Evolutionary conservation across 1,139 yeast species (phyloP), one percentile per base, ranked within the genome.

Genomic region (Candida buenavistaensis): DNA sequence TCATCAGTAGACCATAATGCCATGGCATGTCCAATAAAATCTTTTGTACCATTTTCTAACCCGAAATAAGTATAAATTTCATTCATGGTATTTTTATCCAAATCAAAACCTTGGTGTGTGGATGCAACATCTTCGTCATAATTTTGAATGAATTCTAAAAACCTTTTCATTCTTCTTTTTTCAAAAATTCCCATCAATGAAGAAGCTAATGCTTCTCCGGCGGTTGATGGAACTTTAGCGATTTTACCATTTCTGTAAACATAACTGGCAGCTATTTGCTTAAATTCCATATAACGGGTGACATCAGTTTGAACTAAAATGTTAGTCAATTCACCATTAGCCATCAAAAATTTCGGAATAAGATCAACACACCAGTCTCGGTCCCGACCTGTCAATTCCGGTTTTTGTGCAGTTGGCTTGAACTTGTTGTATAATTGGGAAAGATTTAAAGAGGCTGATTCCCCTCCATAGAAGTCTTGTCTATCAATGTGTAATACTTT

Each of bases 11-110:
- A 77, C 85, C 96, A 90, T 43, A 92, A 75, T 6, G 97, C 99
- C 98, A 92, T 94, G 12, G 98, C 94, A 61, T 92, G 98, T 28
- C 98, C 99, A 49, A 94, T 86, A 54, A 92, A 92, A 61, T 94
- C 97, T 55, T 88, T 84, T 21, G 98, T 90, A 30, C 97, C 96
- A 40, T 78, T 78, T 52, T 94, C 97, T 43, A 92, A 77, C 7
- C 97, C 96, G 56, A 83, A 94, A 59, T 92, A 83, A 55, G 78
- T 76, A 62, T 85, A 92, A 22, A 92, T 82, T 50, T 89, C 96
- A 47, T 87, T 87, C 95, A 92, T 92, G 37, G 97, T 87, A 61
- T 84, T 84, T 45, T 72, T 75, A 62, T 92, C 97, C 51, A 94
- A 72, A 57, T 90, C 82, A 34, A 90, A 70, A 7, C 88, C 95